Base-by-base conservation (phyloP, 202 grass and related monocot genomes). In the Saccharum hybrid region DNA sequence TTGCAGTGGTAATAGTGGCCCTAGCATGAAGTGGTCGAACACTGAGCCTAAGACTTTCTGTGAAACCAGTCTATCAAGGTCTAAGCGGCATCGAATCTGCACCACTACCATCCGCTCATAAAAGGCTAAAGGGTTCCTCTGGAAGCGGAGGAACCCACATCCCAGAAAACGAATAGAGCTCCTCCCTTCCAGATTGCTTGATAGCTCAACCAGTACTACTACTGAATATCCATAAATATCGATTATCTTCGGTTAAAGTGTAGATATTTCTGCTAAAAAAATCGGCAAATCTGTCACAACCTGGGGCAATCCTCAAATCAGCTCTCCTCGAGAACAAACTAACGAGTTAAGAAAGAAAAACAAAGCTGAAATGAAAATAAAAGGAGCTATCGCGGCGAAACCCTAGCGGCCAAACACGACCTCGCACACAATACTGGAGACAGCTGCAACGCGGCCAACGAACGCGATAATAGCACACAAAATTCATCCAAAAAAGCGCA, bases 351-450 rank as follows among this genome's bases (percentile, higher is more conserved):
- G 30, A n/a, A 57, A 71, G 38, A 34, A 66, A 66, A 73, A 46
- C 48, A 68, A 82, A 74, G 30, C 31, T 68, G 30, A 15, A 37
- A 48, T 51, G 61, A 14, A 14, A 63, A 31, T 31, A 63, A 63
- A 30, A 31, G 11, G 18, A 66, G 42, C 69, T 54, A 34, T 75
- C 11, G 5, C 40, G 76, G 15, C 40, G 81, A 90, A 90, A 90
- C 85, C 85, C 89, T 90, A 90, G 85, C 56, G n/a, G 22, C 45
- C n/a, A 76, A 49, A 75, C 34, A 62, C 56, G 26, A 30, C 72
- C 38, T 66, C 71, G 21, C 38, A 51, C 71, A 26, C 10, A 68
- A 72, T 19, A 61, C 45, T 34, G 37, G 21, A 43, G 15, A 79
- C 46, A 90, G 63, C 30, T 39, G 36, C 3, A 18, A 76, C 51